Evolutionary conservation across 345 rosid genomes (phyloP).

Genomic region (Citrus mangshanensis): DNA sequence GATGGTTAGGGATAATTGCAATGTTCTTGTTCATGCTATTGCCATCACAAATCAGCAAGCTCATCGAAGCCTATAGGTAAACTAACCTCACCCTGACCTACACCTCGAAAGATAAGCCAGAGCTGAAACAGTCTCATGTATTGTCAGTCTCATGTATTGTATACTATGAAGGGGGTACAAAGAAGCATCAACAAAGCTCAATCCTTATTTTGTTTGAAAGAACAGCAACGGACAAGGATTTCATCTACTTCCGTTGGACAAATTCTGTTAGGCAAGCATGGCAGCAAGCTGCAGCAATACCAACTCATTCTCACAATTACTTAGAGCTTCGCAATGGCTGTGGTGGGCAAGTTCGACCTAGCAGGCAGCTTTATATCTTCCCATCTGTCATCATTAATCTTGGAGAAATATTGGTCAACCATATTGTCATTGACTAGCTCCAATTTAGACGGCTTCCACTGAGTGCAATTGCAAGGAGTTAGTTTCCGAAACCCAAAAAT

Average conservation of each 20-base stretch:
- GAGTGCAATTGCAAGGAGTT: background rate
- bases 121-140: too few relatives aligned
- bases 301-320: background rate
- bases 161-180: too few relatives aligned
- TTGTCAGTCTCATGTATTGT: too few relatives aligned
- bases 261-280: background rate
- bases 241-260: background rate
- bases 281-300: background rate
- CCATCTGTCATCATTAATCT: conserved; percentile 51
- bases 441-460: conserved; percentile 83
- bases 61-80: too few relatives aligned
- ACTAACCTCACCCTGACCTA: too few relatives aligned
- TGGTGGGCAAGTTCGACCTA: conserved; percentile 48
- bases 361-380: conserved; percentile 71
- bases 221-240: background rate
- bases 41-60: background rate
- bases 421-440: conserved; percentile 48
- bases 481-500: background rate
- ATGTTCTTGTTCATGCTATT: background rate
- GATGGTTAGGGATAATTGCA: background rate
- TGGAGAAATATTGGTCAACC: conserved; percentile 66
- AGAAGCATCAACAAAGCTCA: too few relatives aligned
- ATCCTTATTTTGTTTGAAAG: background rate
- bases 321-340: conserved; percentile 64
- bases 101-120: too few relatives aligned